Percentiles rank a stretch among this genome's conserved stretches.
These are phyloP conservation scores for Cynanchum wilfordii DNA, from an alignment of 257 asterid genomes.

Conservation along the genomic window DNA sequence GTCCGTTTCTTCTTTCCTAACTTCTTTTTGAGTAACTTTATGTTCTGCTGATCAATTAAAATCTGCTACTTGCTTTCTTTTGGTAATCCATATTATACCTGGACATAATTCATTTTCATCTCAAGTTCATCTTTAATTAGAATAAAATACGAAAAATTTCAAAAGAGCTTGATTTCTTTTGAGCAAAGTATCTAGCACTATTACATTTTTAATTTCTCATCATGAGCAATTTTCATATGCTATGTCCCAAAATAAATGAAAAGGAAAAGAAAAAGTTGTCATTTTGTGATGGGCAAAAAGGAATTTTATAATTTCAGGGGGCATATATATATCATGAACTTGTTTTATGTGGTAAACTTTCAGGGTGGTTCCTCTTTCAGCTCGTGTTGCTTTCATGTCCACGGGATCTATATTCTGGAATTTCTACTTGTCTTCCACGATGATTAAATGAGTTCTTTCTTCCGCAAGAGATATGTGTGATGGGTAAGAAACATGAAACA, in stretches of 20 bases:
- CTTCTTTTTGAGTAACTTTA: not conserved
- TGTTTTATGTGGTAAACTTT: not conserved
- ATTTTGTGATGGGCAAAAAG: not conserved
- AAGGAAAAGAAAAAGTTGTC: not conserved
- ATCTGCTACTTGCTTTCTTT: not conserved
- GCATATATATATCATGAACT: not conserved
- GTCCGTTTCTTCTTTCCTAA: not conserved
- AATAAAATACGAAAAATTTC: not conserved
- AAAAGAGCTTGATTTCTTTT: not conserved
- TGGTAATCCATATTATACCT: not conserved
- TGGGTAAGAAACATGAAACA: not conserved
- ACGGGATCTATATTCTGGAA: conserved; percentile 92
- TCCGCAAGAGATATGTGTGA: conserved; percentile 2
- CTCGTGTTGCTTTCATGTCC: conserved; percentile 97
- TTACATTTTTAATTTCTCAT: not conserved
- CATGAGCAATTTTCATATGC: not conserved
- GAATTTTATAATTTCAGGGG: not conserved
- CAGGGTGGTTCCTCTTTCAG: conserved; percentile 89
- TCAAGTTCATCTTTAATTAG: not conserved
- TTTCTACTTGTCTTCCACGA: conserved; percentile 66
- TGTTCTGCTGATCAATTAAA: not conserved
- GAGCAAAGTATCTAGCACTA: not conserved
- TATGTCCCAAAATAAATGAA: not conserved
- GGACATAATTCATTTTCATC: not conserved
- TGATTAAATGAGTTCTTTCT: conserved; percentile 51